Conservation (phyloP, 75 land plant genomes). For the Picea glauca region DNA sequence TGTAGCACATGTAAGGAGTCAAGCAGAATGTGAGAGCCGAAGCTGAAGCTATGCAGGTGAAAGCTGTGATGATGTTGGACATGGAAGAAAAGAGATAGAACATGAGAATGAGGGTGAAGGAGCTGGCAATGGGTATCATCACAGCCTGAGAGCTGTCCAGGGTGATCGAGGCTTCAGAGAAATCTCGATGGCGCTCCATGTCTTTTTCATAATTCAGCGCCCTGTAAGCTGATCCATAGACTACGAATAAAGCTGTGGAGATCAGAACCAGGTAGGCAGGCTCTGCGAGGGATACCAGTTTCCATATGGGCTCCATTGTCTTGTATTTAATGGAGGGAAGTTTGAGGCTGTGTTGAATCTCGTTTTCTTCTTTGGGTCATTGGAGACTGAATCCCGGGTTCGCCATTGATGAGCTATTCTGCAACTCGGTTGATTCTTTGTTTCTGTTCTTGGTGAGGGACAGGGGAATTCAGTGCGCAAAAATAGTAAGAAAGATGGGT, state of each 20-base stretch:
- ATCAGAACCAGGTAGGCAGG: constrained; percentile 73
- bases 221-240: constrained; percentile 71
- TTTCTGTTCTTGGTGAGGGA: too few species aligned
- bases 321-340: too few species aligned
- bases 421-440: too few species aligned
- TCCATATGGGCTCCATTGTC: constrained; percentile 77
- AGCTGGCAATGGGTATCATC: constrained; percentile 90
- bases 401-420: too few species aligned
- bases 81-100: constrained; percentile 91
- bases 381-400: too few species aligned
- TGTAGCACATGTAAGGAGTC: constrained; percentile 46
- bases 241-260: constrained; percentile 65
- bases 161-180: constrained; percentile 76
- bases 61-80: constrained; percentile 75
- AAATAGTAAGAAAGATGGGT: too few species aligned
- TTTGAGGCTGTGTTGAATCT: too few species aligned
- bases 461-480: too few species aligned
- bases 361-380: too few species aligned
- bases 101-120: constrained; percentile 83
- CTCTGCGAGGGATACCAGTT: constrained; percentile 67
- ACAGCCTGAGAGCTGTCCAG: constrained; percentile 85
- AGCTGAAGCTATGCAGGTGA: constrained; percentile 69
- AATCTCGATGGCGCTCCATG: constrained; percentile 71
- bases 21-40: constrained; percentile 77
- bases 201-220: constrained; percentile 79